phyloP scores from a whole-genome alignment of 2,329 filamentous ascomycete genomes.

The Talaromyces sp. region DNA sequence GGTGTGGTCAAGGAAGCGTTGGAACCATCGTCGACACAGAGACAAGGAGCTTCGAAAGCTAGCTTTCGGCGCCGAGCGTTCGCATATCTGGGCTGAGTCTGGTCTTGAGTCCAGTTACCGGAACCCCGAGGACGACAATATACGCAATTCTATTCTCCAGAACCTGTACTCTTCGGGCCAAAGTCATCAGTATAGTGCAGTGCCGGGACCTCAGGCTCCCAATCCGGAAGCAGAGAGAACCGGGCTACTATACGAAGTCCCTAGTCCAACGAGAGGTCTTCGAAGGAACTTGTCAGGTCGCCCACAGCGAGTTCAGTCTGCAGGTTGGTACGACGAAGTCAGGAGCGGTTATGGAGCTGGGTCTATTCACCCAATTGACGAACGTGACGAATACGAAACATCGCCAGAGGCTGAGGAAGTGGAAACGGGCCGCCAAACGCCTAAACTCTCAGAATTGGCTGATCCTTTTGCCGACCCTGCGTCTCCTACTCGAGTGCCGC shows the following conservation, averaged over 20 bases:
- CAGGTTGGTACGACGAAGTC: conserved; percentile 44
- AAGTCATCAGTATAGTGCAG: conserved; percentile 10
- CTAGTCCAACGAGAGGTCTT: conserved; percentile 34
- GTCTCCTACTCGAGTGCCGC: conserved; percentile 8
- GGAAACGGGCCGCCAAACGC: conserved; percentile 15
- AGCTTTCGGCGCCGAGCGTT: conserved; percentile 47
- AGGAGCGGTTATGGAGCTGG: conserved; percentile 46
- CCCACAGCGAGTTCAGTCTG: conserved; percentile 25
- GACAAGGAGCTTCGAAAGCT: conserved; percentile 53
- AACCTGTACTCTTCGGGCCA: conserved; percentile 6
- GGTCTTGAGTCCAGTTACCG: conserved; percentile 33
- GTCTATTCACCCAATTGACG: conserved; percentile 59
- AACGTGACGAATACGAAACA: conserved; percentile 56
- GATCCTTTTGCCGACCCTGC: conserved; percentile 25
- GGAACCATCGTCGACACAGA: conserved; percentile 35
- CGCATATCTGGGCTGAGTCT: conserved; percentile 38
- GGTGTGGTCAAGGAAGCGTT: conserved; percentile 48
- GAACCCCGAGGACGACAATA: conserved; percentile 17
- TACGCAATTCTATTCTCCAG: conserved; percentile 8
- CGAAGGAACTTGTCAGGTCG: conserved; percentile 35
- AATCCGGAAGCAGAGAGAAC: conserved; percentile 35
- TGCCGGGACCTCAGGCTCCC: conserved; percentile 21
- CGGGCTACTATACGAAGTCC: conserved; percentile 36
- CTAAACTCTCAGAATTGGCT: conserved; percentile 12
- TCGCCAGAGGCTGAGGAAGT: conserved; percentile 13